Conservation (phyloP, 306 rosid genomes). For the Medicago arabica region DNA sequence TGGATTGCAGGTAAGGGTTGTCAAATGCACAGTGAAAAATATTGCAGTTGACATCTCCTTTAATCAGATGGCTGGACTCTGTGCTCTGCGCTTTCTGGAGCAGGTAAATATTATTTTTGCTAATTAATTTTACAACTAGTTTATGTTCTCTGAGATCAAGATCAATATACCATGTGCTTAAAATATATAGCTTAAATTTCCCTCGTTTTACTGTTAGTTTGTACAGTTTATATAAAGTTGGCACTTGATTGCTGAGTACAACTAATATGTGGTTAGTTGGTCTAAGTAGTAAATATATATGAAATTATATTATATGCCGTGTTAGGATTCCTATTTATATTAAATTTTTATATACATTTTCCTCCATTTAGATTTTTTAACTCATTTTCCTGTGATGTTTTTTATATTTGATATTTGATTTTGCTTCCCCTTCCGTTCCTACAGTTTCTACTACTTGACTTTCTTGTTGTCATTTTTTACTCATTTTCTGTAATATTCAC, state of each 20-base stretch:
- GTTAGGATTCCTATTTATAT: constrained; percentile 24
- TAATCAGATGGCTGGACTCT: constrained; percentile 72
- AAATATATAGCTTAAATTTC: constrained; percentile 29
- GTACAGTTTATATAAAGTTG: constrained; percentile 17
- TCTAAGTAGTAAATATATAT: constrained; percentile 19
- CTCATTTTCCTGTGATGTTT: constrained; percentile 35
- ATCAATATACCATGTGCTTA: constrained; percentile 12
- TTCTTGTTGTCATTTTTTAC: no score
- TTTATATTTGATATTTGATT: constrained; percentile 12
- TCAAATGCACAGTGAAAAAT: constrained; percentile 64
- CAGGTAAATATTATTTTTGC: constrained; percentile 54
- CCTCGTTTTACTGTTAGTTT: constrained; percentile 12
- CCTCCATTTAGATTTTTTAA: constrained; percentile 10
- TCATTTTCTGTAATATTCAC: background rate
- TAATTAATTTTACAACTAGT: constrained; percentile 11
- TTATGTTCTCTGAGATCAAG: constrained; percentile 32
- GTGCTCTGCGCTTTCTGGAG: constrained; percentile 66
- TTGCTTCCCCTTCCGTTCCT: constrained; percentile 12
- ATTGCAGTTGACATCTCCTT: constrained; percentile 72
- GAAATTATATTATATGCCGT: constrained; percentile 17
- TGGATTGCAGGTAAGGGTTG: constrained; percentile 65
- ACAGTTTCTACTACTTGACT: background rate
- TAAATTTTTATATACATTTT: constrained; percentile 10
- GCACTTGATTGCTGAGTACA: constrained; percentile 16
- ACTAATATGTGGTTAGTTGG: constrained; percentile 16